Base-by-base conservation (phyloP, 129 eudicot species). In the Logfia minima region DNA sequence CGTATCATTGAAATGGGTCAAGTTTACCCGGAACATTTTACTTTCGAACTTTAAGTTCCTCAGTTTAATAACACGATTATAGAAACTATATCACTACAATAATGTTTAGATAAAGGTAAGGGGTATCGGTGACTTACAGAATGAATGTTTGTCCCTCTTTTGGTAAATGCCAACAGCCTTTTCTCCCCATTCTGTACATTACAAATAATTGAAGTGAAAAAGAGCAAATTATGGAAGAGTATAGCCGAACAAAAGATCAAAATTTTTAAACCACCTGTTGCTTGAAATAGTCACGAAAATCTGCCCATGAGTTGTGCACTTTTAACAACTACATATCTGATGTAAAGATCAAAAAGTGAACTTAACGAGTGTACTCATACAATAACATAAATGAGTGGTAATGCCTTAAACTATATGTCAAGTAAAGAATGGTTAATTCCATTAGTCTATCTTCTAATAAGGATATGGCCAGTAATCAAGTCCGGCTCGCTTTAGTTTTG, bases 381-480 rank as follows among this genome's bases (percentile, higher is more conserved):
- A 11, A 17, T 75, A 29, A 13, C 70, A 65, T 31, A 65, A 17
- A 65, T 26, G 21, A 26, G 21, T 8, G 43, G 8, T 65, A 24
- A 32, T 13, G 17, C 13, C 4, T 32, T 65, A n/a, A 31, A 65
- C 3, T 31, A 65, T 28, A 32, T 31, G 13, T 34, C 0, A 31
- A 14, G 45, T 28, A 65, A 13, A 65, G 19, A 29, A 65, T 65
- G 24, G 41, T 65, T 4, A 52, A 4, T 17, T 34, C 11, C 70
- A 65, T 18, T 65, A 34, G 9, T 32, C 1, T 8, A 29, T 14
- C 8, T 70, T 22, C 13, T 34, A 21, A 35, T n/a, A 74, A 85
- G 99, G 97, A 94, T 94, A 94, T 96, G 99, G 97, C 99, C 99
- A 94, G 69, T 94, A 94, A 85, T 94, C 97, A 75, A 91, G 85